Percentiles rank a stretch among this genome's conserved stretches.
phyloP scores from a whole-genome alignment of 305 asterid genomes.

The Striga hermonthica region DNA sequence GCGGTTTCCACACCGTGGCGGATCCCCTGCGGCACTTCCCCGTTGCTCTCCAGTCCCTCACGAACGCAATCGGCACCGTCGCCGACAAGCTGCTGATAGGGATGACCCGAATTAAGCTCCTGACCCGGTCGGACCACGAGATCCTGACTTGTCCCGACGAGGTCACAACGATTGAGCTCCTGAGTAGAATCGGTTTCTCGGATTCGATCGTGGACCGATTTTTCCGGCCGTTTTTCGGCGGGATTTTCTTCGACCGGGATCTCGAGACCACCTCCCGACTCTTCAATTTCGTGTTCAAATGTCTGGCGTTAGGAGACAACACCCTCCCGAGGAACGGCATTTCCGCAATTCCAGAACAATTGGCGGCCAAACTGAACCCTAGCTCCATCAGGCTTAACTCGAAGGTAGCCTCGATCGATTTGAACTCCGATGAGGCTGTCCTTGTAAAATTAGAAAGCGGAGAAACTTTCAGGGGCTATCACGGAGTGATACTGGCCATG shows the following conservation, averaged over 20 bases:
- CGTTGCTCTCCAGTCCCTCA: conserved; percentile 52
- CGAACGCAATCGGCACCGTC: conserved; percentile 75
- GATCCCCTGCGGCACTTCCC: conserved; percentile 81
- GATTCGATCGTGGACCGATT: conserved; percentile 69
- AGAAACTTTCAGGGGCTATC: conserved; percentile 48
- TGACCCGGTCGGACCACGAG: conserved; percentile 53
- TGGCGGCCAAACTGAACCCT: conserved; percentile 57
- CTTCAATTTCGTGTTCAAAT: conserved; percentile 80
- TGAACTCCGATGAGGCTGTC: conserved; percentile 31
- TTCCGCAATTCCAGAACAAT: conserved; percentile 73
- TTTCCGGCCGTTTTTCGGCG: conserved; percentile 86
- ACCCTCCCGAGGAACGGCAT: conserved; percentile 84
- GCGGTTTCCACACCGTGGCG: conserved; percentile 73
- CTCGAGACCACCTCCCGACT: conserved; percentile 82
- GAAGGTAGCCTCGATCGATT: conserved; percentile 46
- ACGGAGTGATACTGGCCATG: conserved; percentile 77
- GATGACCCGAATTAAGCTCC: conserved; percentile 61
- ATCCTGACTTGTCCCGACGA: conserved; percentile 57
- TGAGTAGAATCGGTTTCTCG: conserved; percentile 68
- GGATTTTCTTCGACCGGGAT: conserved; percentile 78
- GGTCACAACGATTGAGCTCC: conserved; percentile 45
- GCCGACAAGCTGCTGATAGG: conserved; percentile 70
- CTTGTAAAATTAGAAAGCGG: conserved; percentile 52
- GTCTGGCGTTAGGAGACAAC: conserved; percentile 82
- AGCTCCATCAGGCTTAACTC: conserved; percentile 54